phyloP scores from a whole-genome alignment of 1,139 yeast genomes.

The Arxiozyma bovina region DNA sequence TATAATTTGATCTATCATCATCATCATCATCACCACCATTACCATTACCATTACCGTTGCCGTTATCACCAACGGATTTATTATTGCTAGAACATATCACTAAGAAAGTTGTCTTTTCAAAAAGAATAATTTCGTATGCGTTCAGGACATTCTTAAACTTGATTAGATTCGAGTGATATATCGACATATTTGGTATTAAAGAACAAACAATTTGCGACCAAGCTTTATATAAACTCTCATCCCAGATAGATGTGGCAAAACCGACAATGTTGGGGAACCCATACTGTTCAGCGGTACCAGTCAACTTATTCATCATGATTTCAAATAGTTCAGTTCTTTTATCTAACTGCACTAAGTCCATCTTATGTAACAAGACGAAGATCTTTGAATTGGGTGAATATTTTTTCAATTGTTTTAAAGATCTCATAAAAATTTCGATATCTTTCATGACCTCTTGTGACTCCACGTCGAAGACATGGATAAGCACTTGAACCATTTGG shows the following conservation, averaged over 20 bases:
- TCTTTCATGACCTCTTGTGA: conserved; percentile 87
- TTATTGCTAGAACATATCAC: conserved; percentile 73
- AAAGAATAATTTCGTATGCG: conserved; percentile 84
- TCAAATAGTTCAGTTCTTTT: conserved; percentile 76
- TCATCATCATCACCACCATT: conserved; percentile 9
- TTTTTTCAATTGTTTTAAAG: conserved; percentile 71
- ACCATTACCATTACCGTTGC: conserved; percentile 6
- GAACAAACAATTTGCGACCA: conserved; percentile 97
- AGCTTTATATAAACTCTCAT: conserved; percentile 88
- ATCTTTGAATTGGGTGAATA: conserved; percentile 88
- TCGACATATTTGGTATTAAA: conserved; percentile 80
- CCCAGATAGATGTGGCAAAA: conserved; percentile 96
- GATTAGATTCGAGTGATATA: conserved; percentile 67
- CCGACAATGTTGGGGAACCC: conserved; percentile 70
- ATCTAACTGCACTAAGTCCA: conserved; percentile 88
- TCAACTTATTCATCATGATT: conserved; percentile 75
- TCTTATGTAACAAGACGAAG: conserved; percentile 85
- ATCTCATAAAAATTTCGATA: conserved; percentile 81
- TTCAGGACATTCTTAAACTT: conserved; percentile 68
- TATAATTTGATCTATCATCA: conserved; percentile 2
- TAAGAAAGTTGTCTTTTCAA: conserved; percentile 87
- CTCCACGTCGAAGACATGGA: conserved; percentile 94
- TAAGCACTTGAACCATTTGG: conserved; percentile 93
- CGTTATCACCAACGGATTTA: neutral
- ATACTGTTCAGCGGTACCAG: conserved; percentile 67